These are phyloP conservation scores for Phialophora macrospora DNA, from an alignment of 2,329 filamentous ascomycete species.

Conservation along the genomic window DNA sequence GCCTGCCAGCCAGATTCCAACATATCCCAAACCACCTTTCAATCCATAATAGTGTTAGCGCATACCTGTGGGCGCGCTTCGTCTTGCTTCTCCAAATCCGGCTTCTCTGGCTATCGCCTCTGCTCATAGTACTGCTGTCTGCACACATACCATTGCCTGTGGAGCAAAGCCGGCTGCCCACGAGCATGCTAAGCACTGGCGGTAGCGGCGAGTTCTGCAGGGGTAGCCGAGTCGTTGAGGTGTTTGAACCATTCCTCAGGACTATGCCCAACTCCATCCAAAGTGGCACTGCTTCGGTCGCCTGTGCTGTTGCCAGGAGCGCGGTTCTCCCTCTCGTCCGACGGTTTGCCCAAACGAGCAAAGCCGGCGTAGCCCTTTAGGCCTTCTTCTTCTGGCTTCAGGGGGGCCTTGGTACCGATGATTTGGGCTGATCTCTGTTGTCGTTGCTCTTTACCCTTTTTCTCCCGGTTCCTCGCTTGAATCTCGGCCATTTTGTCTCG, in stretches of 20 bases:
- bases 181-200: constrained; percentile 5
- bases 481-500: constrained; percentile 29
- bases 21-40: not conserved
- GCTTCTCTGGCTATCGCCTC: not conserved
- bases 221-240: constrained; percentile 23
- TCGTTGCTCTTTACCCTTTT: constrained; percentile 8
- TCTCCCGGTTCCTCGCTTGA: constrained; percentile 14
- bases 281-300: not conserved
- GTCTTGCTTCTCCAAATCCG: not conserved
- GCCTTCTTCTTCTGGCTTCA: not conserved
- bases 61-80: not conserved
- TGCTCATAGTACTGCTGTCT: not conserved
- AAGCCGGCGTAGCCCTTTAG: not conserved
- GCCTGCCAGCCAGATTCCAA: not conserved
- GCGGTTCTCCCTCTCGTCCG: constrained; percentile 10
- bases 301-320: not conserved
- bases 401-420: not conserved
- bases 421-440: not conserved
- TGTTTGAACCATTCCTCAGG: constrained; percentile 30
- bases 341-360: not conserved
- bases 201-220: constrained; percentile 3
- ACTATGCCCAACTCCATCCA: constrained; percentile 28
- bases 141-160: not conserved
- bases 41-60: not conserved
- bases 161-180: not conserved